A percentile compares a stretch with the other conserved stretches of the same genome.
These are phyloP conservation scores for Didymella glomerata DNA, from an alignment of 2,329 filamentous ascomycete genomes.

Conservation along the genomic window DNA sequence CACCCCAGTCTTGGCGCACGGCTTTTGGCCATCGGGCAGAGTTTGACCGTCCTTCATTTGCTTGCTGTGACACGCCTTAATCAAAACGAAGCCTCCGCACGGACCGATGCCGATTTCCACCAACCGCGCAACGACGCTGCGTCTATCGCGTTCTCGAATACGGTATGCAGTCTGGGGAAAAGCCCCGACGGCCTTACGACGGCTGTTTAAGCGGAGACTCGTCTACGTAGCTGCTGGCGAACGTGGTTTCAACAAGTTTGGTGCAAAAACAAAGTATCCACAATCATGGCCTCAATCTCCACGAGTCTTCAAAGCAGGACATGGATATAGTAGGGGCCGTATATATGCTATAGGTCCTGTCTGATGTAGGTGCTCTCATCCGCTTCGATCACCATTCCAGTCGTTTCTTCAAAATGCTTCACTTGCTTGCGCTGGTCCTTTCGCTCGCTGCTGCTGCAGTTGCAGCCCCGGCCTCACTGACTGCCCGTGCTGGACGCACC, in stretches of 20 bases:
- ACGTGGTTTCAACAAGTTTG: conserved; percentile 9
- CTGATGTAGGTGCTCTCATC: background rate
- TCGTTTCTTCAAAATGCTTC: conserved; percentile 25
- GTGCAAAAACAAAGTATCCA: conserved; percentile 17
- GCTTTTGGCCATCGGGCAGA: background rate
- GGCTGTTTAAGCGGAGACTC: conserved; percentile 2
- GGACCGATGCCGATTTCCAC: conserved; percentile 11
- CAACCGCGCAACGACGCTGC: conserved; percentile 8
- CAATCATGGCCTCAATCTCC: conserved; percentile 3
- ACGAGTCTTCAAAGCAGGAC: background rate
- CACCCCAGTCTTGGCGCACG: conserved; percentile 13
- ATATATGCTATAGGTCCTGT: conserved; percentile 3
- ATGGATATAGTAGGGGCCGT: background rate
- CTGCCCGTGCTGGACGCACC: conserved; percentile 49
- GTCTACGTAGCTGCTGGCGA: background rate
- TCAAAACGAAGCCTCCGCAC: conserved; percentile 18
- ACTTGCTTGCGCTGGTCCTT: conserved; percentile 30
- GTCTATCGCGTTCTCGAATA: background rate
- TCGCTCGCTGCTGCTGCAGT: conserved; percentile 31
- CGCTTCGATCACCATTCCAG: conserved; percentile 1
- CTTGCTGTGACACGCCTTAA: conserved; percentile 26
- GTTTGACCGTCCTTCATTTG: conserved; percentile 30
- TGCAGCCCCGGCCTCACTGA: conserved; percentile 33
- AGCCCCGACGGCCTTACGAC: background rate
- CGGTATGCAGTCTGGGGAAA: conserved; percentile 6